Evolutionary conservation across 768 basidiomycete species (phyloP), one percentile per base, ranked within the genome.

Genomic region (Ephemerocybe angulata): DNA sequence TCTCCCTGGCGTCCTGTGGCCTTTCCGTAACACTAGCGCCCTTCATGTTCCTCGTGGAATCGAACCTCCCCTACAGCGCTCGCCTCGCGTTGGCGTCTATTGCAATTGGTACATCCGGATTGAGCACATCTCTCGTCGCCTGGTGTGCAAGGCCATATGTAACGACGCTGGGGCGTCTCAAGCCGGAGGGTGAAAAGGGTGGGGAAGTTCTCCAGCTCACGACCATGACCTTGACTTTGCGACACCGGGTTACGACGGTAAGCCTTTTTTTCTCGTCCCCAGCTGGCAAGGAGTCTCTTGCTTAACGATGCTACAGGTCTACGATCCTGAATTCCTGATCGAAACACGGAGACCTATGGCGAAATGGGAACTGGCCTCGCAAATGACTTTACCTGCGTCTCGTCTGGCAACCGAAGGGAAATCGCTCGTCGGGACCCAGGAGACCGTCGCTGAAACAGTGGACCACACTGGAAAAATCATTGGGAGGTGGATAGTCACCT

Each of bases 11-110:
- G 22, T 92, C 92, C 0, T 78, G 94, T 44, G 77, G 77, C 2
- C 77, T 91, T 47, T 86, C 89, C 10, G 70, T 76, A 55, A 76
- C 81, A 3, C 74, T 94, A 61, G 76, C 88, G 1, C 93, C 93
- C 1, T 84, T 94, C 71, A 82, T 94, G 57, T 88, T 94, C 69
- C 65, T 90, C 50, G 76, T 94, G 60, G 90, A 93, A 57, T 87
- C 90, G 4, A 79, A 80, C 22, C 78, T 94, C 6, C 90, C 93
- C 0, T 62, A 80, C 37, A 75, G 78, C 17, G 93, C 87, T 0
- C 83, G 91, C 21, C 63, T 81, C 24, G 83, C 81, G 13, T 75
- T 95, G 29, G 87, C 86, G 1, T 72, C 72, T 10, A 85, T 86
- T 7, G 92, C 91, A 3, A 60, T 94, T 55, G 78, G 78, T 33